Percentiles rank a stretch among this genome's conserved stretches.
These are phyloP conservation scores for Cudoniella acicularis DNA, from an alignment of 495 filamentous ascomycete genomes.

Conservation along the genomic window DNA sequence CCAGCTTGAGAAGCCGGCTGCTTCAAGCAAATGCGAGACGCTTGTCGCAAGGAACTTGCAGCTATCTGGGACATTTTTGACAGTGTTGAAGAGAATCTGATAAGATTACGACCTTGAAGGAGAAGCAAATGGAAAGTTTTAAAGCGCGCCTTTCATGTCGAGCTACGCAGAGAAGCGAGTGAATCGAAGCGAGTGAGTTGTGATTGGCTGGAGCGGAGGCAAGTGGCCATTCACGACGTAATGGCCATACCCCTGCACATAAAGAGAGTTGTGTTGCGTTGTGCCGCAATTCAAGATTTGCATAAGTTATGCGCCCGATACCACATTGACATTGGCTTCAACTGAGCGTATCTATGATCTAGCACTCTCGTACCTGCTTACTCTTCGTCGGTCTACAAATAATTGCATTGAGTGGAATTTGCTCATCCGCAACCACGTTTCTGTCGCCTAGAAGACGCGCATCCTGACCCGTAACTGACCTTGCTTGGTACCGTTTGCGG, in stretches of 20 bases:
- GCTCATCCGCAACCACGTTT: neutral
- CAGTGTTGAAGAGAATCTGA: constrained; percentile 17
- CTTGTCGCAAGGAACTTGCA: constrained; percentile 72
- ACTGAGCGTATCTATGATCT: no score
- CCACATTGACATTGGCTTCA: neutral
- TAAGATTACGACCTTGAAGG: constrained; percentile 13
- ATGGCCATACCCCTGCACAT: neutral
- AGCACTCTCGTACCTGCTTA: neutral
- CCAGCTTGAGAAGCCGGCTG: constrained; percentile 42
- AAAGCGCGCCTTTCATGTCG: no score
- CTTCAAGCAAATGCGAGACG: constrained; percentile 64
- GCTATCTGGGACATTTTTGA: constrained; percentile 68
- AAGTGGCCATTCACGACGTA: neutral
- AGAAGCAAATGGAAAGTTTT: constrained; percentile 18
- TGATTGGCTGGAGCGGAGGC: constrained; percentile 1
- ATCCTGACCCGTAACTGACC: neutral
- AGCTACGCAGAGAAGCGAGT: no score
- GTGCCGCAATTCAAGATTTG: neutral
- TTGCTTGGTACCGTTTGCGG: neutral
- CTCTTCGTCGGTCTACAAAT: no score
- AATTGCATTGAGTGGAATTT: no score
- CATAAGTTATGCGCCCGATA: neutral
- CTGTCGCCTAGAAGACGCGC: neutral
- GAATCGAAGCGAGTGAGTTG: neutral
- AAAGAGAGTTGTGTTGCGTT: neutral